Evolutionary conservation across 306 rosid species (phyloP).

Genomic region (Pueraria montana): DNA sequence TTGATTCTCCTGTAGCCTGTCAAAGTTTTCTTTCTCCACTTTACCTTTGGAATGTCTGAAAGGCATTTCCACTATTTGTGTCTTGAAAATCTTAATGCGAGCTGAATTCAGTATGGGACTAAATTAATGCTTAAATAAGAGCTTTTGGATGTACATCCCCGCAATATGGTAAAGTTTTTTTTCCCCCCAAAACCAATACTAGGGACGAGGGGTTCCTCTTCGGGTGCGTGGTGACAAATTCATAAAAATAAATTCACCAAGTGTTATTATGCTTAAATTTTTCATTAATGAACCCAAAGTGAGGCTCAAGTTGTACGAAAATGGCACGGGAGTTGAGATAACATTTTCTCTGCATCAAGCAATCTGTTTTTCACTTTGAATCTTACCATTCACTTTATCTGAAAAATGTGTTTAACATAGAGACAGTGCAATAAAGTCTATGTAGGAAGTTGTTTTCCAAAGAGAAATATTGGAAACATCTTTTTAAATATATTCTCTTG

Average conservation of each 20-base stretch:
- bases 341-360: conserved; percentile 39
- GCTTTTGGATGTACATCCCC: background rate
- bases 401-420: conserved; percentile 6
- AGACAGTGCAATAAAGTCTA: conserved; percentile 15
- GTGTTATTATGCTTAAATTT: too few relatives aligned
- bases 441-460: background rate
- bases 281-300: too few relatives aligned
- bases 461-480: too few relatives aligned
- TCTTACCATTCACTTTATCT: background rate
- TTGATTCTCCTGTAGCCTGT: conserved; percentile 37
- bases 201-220: too few relatives aligned
- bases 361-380: background rate
- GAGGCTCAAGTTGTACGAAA: too few relatives aligned
- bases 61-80: conserved; percentile 25
- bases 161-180: background rate
- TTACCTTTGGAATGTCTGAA: conserved; percentile 14
- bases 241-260: too few relatives aligned
- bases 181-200: too few relatives aligned
- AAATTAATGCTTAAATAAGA: conserved; percentile 17
- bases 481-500: too few relatives aligned
- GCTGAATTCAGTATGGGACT: background rate
- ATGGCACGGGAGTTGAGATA: too few relatives aligned
- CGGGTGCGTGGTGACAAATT: too few relatives aligned
- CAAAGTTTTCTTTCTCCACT: conserved; percentile 39
- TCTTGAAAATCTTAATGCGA: conserved; percentile 20